These are phyloP conservation scores for Phytophthora chlamydospora DNA, from an alignment of 352 stramenopile genomes.

Conservation along the genomic window DNA sequence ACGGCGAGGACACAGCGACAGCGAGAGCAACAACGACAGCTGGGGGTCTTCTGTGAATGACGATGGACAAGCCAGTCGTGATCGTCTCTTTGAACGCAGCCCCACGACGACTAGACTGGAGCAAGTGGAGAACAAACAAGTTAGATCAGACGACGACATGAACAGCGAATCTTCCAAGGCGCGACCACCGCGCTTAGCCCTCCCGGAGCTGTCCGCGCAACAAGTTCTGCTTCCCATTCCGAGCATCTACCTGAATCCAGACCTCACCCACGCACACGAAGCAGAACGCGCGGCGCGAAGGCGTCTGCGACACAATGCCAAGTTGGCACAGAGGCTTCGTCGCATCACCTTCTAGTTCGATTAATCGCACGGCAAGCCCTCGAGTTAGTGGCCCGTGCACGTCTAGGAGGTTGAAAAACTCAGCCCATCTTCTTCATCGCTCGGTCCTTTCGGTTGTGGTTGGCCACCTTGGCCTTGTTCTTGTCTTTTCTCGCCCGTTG, in stretches of 20 bases:
- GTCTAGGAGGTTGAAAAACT: conserved; percentile 8
- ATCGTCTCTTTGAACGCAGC: conserved; percentile 22
- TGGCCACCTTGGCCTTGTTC: conserved; percentile 84
- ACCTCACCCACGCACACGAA: conserved; percentile 44
- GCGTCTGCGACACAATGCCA: conserved; percentile 48
- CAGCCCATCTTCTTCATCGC: conserved; percentile 82
- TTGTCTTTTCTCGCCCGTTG: conserved; percentile 57
- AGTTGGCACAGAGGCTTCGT: conserved; percentile 48
- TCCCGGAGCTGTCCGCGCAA: conserved; percentile 38
- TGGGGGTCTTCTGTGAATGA: conserved; percentile 7
- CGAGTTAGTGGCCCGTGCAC: background rate
- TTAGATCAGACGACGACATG: conserved; percentile 18
- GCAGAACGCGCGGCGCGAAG: conserved; percentile 47
- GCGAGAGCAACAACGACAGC: conserved; percentile 19
- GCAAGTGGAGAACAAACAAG: conserved; percentile 18
- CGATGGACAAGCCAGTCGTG: conserved; percentile 2
- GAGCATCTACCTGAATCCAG: conserved; percentile 65
- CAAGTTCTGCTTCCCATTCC: conserved; percentile 57
- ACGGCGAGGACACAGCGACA: conserved; percentile 10
- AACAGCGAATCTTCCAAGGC: conserved; percentile 20
- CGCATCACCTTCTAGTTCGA: conserved; percentile 48
- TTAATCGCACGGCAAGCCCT: background rate
- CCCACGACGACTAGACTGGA: conserved; percentile 28
- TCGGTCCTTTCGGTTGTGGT: conserved; percentile 85
- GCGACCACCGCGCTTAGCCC: conserved; percentile 17